phyloP scores from a whole-genome alignment of 2,329 filamentous ascomycete genomes.

The Chaetomium strumarium region DNA sequence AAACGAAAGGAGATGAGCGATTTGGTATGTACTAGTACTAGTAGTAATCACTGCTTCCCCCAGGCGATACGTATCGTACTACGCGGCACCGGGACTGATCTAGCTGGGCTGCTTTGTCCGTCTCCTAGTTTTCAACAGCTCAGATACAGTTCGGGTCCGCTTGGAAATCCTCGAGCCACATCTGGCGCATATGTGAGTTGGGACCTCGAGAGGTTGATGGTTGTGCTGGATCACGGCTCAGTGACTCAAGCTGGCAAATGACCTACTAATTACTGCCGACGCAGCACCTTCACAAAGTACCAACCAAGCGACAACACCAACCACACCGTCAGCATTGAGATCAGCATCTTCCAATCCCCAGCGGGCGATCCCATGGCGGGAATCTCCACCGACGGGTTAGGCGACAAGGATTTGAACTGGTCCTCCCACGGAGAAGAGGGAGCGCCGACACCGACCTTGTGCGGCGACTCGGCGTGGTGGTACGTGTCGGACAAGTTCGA shows the following conservation, averaged over 20 bases:
- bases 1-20: no score
- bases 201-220: no score
- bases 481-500: background rate
- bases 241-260: background rate
- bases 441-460: background rate
- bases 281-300: constrained; percentile 4
- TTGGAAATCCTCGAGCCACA: background rate
- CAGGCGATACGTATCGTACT: no score
- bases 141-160: background rate
- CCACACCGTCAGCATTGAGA: background rate
- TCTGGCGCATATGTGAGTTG: background rate
- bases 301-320: background rate
- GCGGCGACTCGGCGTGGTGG: constrained; percentile 15
- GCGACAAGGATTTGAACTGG: background rate
- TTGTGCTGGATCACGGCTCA: no score
- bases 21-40: no score
- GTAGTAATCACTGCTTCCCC: no score
- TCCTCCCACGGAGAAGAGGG: background rate
- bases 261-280: no score
- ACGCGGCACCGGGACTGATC: no score
- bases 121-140: background rate
- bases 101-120: background rate
- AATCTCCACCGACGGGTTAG: background rate
- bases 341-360: background rate
- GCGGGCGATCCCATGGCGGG: background rate